Base-by-base conservation (phyloP, 768 basidiomycete genomes). In the Mycena belliarum region DNA sequence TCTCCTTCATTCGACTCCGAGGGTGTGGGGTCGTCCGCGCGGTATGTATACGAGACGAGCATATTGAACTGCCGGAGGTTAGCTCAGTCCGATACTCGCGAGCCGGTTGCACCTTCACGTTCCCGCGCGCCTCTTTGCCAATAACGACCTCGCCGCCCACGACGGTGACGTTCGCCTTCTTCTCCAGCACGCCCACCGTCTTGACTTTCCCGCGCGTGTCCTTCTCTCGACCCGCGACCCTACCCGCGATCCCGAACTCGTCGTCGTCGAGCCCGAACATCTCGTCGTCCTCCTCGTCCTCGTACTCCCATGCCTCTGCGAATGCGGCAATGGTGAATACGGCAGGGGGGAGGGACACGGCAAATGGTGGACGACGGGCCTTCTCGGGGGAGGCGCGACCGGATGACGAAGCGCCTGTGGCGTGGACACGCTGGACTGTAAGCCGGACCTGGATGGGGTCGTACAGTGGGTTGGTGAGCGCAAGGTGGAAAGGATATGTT, bases 221-320 rank as follows among this genome's bases (percentile, higher is more conserved):
- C 64, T 66, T 77, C 59, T 29, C 70, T 32, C 66, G 75, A 64
- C 28, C 72, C 63, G 53, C 73, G 75, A 43, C 77, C 77, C 24
- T 76, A 8, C 62, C 78, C 11, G 81, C 79, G 23, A 76, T 72
- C 32, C 76, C 77, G 43, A 85, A n/a, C n/a, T n/a, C n/a, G n/a
- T n/a, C n/a, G 26, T 88, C 89, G 47, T 90, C 92, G 25, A 77
- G 76, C 35, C 82, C 84, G 65, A 88, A 88, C 89, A 92, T 91
- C 42, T 93, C 94, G 54, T 96, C 94, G 57, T 95, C 90, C 42
- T 93, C 94, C 53, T 96, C 94, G 57, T 95, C 96, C 29, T 97
- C 96, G 60, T 95, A 97, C 71, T 98, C 95, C 96, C 96, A 98
- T 32, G 93, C 93, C 69, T 98, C 97, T 18, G 93, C 93, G 68